Percentiles rank a stretch among this genome's conserved stretches.
These are phyloP conservation scores for Melastoma malabathricum DNA, from an alignment of 345 rosid species.

Conservation along the genomic window DNA sequence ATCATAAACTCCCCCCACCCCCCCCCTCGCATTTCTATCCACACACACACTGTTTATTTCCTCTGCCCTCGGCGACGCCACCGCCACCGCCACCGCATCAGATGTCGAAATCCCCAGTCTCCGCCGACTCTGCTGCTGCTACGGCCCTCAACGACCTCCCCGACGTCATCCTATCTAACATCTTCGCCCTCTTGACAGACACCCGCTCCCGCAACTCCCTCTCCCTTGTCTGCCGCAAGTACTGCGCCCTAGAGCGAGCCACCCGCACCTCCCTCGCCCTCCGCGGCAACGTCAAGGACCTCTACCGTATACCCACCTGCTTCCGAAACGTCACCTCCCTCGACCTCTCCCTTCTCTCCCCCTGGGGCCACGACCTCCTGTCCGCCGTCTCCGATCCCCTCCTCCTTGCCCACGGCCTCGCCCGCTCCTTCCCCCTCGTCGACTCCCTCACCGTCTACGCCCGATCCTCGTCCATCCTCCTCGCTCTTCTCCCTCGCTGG, in stretches of 20 bases:
- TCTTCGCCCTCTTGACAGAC: slow-evolving; percentile 39
- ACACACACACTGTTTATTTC: too few relatives aligned
- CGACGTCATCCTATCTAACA: slow-evolving; percentile 50
- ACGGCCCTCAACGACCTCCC: slow-evolving; percentile 48
- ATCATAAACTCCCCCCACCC: not conserved
- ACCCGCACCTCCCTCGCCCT: slow-evolving; percentile 68
- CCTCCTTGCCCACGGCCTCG: slow-evolving; percentile 42
- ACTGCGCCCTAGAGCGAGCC: slow-evolving; percentile 48
- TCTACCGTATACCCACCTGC: slow-evolving; percentile 35
- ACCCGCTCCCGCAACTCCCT: slow-evolving; percentile 59
- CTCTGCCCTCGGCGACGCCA: slow-evolving; percentile 1
- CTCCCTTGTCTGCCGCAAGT: slow-evolving; percentile 55
- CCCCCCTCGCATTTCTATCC: too few relatives aligned
- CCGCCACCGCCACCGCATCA: slow-evolving; percentile 2
- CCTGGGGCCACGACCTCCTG: slow-evolving; percentile 66
- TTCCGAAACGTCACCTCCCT: slow-evolving; percentile 57
- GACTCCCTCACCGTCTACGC: slow-evolving; percentile 39
- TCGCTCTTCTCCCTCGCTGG: slow-evolving; percentile 55
- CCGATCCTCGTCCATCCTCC: slow-evolving; percentile 39
- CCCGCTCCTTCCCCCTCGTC: slow-evolving; percentile 39
- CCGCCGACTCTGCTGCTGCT: not conserved
- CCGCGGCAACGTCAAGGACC: slow-evolving; percentile 82
- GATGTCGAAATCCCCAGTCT: not conserved
- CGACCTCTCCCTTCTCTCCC: slow-evolving; percentile 77
- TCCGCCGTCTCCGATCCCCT: slow-evolving; percentile 23